phyloP scores from a whole-genome alignment of 2,329 filamentous ascomycete genomes.

The Fusarium azukiicola region DNA sequence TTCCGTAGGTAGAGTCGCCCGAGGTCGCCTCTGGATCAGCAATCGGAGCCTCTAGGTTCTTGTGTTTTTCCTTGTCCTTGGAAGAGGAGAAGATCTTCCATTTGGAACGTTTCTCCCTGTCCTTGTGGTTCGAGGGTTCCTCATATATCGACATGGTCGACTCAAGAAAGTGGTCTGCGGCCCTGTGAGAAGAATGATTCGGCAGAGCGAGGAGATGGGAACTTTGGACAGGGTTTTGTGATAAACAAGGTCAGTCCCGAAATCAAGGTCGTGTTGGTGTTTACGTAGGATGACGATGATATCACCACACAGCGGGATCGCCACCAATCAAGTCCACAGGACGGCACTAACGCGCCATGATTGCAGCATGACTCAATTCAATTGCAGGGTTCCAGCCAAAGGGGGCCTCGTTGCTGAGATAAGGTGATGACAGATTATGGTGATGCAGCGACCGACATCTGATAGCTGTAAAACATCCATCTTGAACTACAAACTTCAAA shows the following conservation, averaged over 20 bases:
- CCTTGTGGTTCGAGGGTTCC: slow-evolving; percentile 29
- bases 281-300: slow-evolving; percentile 39
- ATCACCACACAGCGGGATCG: slow-evolving; percentile 39
- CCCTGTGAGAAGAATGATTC: background rate
- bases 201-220: background rate
- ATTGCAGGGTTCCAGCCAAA: background rate
- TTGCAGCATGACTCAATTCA: slow-evolving; percentile 33
- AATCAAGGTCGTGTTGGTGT: slow-evolving; percentile 37
- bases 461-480: background rate
- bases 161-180: background rate
- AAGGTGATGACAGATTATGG: background rate
- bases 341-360: slow-evolving; percentile 46
- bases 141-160: slow-evolving; percentile 38
- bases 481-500: background rate
- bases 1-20: slow-evolving; percentile 50
- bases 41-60: slow-evolving; percentile 26
- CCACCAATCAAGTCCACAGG: slow-evolving; percentile 36
- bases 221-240: background rate
- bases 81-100: slow-evolving; percentile 53
- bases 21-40: slow-evolving; percentile 24
- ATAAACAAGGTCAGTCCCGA: background rate
- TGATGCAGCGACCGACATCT: background rate
- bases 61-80: slow-evolving; percentile 49
- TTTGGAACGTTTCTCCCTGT: slow-evolving; percentile 52
- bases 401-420: background rate